Base-by-base conservation (phyloP, 441 rosid genomes). In the Gossypium gossypioides region DNA sequence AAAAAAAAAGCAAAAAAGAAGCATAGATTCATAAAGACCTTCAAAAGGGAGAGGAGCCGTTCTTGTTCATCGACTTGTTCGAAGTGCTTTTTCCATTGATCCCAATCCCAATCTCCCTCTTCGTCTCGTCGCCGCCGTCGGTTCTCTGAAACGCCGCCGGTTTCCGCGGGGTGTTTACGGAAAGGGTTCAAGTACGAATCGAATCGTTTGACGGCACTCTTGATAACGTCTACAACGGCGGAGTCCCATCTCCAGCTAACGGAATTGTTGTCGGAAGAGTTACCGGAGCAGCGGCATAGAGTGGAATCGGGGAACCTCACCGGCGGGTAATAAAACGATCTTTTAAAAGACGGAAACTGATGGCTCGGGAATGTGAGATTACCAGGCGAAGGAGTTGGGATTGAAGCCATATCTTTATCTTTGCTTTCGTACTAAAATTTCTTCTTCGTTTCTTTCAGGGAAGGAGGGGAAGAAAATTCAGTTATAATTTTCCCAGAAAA, bases 71-170 rank as follows among this genome's bases (percentile, higher is more conserved):
- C 96, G 18, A 92, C 83, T 54, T 80, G 86, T 1, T 87, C 87
- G 74, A 95, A 95, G 85, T 95, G 97, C 83, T 68, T 85, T 85
- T 81, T 88, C 99, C 97, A 92, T 13, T 93, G 84, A 32, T 88
- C 89, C 99, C 99, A 95, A 74, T 89, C 93, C 99, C 97, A 95
- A 51, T 84, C 89, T 12, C 72, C 79, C 0, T 81, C 87, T 19
- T 62, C 82, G 4, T 52, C 10, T 63, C 72, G 0, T 69, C 16
- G 8, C 25, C 19, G 37, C 55, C 57, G 24, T 71, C 74, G 3
- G 34, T 75, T 44, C 27, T 75, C 77, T 18, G 12, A 22, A 9
- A 7, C 60, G 25, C 1, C 52, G 71, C 64, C 79, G 54, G 66
- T 9, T 69, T 0, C 4, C 3, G 2, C 21, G 57, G 61, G 71